Evolutionary conservation across 768 basidiomycete species (phyloP), one percentile per base, ranked within the genome.

Genomic region (Boletus speciosus): DNA sequence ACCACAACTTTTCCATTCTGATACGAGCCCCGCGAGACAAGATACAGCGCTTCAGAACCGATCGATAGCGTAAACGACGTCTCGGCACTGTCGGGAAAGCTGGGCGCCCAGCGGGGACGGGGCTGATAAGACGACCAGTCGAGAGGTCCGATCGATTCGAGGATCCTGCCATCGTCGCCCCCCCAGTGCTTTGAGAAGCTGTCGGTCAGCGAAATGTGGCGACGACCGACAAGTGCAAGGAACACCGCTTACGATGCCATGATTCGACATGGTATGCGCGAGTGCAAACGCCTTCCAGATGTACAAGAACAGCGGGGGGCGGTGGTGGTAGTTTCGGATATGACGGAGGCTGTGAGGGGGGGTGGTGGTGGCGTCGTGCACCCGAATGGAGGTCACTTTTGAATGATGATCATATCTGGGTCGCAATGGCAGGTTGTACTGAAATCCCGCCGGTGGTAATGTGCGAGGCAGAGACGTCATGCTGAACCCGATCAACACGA

Each of bases 21-120:
- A 15, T 61, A 56, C 10, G 61, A 57, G 1, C 75, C 75, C 6
- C 67, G 67, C 27, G 73, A 61, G 47, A 76, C 27, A 38, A 76
- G 54, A 36, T 69, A 76, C 29, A 76, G 52, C 4, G 60, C 59
- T 0, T 71, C 64, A 1, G 73, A 57, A 1, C 54, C 31, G 15
- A 71, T 47, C 31, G 71, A 69, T 36, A 77, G 64, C 0, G 62
- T 41, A 21, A 76, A 70, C 1, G 58, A 54, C 4, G 66, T 55
- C 15, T 67, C 52, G 4, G 66, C 65, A 21, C 64, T 31, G 4
- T 41, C 21, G 6, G 58, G 10, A 14, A 49, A 69, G 12, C 23
- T 5, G 5, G 57, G 54, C 3, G 57, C 57, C 69, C 67, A 68
- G 16, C 14, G 25, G 0, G 67, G 64, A 3, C 19, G 38, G 7